phyloP scores from a whole-genome alignment of 164 flowering plant species.

The Platanus orientalis region DNA sequence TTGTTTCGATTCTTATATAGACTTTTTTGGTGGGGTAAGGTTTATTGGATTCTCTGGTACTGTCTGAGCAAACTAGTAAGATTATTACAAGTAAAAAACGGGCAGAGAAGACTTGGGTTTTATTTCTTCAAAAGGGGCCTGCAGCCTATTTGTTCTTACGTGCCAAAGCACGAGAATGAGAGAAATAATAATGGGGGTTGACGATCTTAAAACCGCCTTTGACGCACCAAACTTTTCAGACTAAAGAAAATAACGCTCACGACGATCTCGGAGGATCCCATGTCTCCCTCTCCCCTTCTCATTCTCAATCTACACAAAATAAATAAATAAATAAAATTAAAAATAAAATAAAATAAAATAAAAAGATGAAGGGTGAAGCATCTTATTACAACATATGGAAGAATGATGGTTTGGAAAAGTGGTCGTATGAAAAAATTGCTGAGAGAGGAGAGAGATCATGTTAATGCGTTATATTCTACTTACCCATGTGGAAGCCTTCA shows the following conservation, averaged over 20 bases:
- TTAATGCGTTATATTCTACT: neutral
- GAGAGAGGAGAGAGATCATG: neutral
- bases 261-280: conserved; percentile 28
- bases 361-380: neutral
- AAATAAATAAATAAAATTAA: too few relatives aligned
- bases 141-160: conserved; percentile 15
- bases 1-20: neutral
- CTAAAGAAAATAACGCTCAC: conserved; percentile 17
- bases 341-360: neutral
- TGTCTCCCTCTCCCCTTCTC: neutral
- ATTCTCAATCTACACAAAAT: neutral
- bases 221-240: neutral
- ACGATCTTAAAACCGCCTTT: conserved; percentile 18
- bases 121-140: neutral
- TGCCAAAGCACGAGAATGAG: conserved; percentile 13
- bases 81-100: conserved; percentile 10
- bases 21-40: neutral
- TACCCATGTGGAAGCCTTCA: neutral
- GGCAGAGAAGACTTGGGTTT: conserved; percentile 10
- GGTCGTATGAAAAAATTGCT: neutral
- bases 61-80: conserved; percentile 11
- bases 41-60: conserved; percentile 11
- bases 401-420: neutral
- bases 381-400: neutral
- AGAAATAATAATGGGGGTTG: conserved; percentile 11